Evolutionary conservation across 768 basidiomycete species (phyloP), one percentile per base, ranked within the genome.

Genomic region (Galerina marginata): DNA sequence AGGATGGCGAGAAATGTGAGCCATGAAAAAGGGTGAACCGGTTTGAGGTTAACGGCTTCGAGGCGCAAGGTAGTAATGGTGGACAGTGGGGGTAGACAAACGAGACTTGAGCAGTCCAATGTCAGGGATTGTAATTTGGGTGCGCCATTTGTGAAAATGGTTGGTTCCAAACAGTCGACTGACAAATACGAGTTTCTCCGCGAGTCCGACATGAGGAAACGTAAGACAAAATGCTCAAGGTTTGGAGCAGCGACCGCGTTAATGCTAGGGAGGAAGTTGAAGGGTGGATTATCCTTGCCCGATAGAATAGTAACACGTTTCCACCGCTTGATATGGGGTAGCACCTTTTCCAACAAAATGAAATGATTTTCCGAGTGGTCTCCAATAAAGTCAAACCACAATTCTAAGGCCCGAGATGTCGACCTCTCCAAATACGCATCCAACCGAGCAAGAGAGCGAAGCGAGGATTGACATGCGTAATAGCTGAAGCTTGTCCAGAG

Each of bases 371-470:
- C 12, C 26, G 36, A 12, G 10, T 25, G 2, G 12, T 48, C 5
- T 14, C 20, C 25, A 36, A 46, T 57, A 43, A 71, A 65, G 12
- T 64, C 62, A 37, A 71, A 26, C 64, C 59, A 61, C 12, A 69
- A 43, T 10, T 65, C 64, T 39, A 71, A 39, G 5, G 54, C 54
- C n/a, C 51, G 59, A 1, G 44, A 12, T 3, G 50, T 40, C 11
- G 70, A 71, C 42, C 70, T 59, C 39, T 69, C 40, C 25, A 68
- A 40, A 39, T 68, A 71, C 2, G 65, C 55, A 3, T 61, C 59
- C 23, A 71, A 59, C 4, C 70, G 64, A 25, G 62, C 43, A 26
- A 71, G 43, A 12, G 60, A 50, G 11, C 43, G 16, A 11, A 26
- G 16, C 6, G 29, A 20, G 9, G 51, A 6, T 14, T 5, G 14